These are phyloP conservation scores for Glarea lozoyensis DNA, from an alignment of 495 filamentous ascomycete species.

Conservation along the genomic window DNA sequence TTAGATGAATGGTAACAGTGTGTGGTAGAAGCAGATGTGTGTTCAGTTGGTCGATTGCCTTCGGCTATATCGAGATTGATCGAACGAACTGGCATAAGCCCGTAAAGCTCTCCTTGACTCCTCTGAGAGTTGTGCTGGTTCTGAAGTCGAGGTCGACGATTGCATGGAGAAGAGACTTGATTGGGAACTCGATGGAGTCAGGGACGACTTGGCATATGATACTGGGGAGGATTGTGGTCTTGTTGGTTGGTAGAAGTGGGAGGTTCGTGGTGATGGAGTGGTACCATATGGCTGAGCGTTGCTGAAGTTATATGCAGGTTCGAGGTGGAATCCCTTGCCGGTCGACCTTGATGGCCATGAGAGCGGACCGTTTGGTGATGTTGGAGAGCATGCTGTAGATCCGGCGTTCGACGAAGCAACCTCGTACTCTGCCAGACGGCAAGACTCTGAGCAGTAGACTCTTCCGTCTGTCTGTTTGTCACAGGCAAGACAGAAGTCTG, in stretches of 20 bases:
- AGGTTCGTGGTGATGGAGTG: slow-evolving; percentile 31
- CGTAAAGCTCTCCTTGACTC: slow-evolving; percentile 73
- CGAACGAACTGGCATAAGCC: slow-evolving; percentile 81
- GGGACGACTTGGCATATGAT: slow-evolving; percentile 23
- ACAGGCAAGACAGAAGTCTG: slow-evolving; percentile 90
- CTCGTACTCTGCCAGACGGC: slow-evolving; percentile 81
- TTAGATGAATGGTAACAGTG: slow-evolving; percentile 3
- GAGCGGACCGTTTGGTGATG: slow-evolving; percentile 29
- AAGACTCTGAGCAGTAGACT: slow-evolving; percentile 88
- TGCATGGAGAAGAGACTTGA: slow-evolving; percentile 75
- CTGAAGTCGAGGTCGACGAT: slow-evolving; percentile 37
- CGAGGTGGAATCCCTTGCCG: slow-evolving; percentile 52
- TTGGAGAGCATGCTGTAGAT: slow-evolving; percentile 47
- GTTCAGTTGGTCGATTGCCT: slow-evolving; percentile 33
- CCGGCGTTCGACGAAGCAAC: slow-evolving; percentile 47
- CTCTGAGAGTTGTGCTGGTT: slow-evolving; percentile 53
- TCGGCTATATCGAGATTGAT: slow-evolving; percentile 56
- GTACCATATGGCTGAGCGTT: slow-evolving; percentile 37
- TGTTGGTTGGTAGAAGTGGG: slow-evolving; percentile 24
- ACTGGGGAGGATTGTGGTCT: slow-evolving; percentile 19
- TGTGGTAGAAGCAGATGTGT: neutral
- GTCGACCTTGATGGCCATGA: slow-evolving; percentile 34
- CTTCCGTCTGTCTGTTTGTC: slow-evolving; percentile 76
- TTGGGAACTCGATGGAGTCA: slow-evolving; percentile 77
- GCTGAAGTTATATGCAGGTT: slow-evolving; percentile 61